phyloP scores from a whole-genome alignment of 1,284 basidiomycete genomes.

The Rhodotorula sp. region DNA sequence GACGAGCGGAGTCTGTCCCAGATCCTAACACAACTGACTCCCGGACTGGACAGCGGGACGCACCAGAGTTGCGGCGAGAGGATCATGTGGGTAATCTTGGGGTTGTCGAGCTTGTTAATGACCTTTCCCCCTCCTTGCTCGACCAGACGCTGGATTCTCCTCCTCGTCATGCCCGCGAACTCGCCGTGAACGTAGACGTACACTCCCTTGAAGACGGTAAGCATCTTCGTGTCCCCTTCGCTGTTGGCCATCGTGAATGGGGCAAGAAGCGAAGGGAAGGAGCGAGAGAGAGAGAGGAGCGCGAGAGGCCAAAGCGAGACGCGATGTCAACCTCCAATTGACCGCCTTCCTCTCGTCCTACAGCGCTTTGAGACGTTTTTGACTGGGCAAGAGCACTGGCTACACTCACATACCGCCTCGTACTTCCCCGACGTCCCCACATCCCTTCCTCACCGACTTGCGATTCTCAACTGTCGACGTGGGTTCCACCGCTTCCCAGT shows the following conservation, averaged over 20 bases:
- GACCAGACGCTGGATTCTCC: not conserved
- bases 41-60: not conserved
- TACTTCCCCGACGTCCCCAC: too few species aligned
- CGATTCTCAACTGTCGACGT: not conserved
- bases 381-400: too few species aligned
- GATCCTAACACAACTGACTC: too few species aligned
- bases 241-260: too few species aligned
- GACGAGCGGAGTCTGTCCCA: not conserved
- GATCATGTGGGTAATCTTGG: conserved; percentile 1
- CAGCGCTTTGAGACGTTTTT: too few species aligned
- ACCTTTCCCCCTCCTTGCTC: not conserved
- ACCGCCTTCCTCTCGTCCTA: too few species aligned
- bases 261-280: not conserved
- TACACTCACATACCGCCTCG: too few species aligned
- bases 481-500: not conserved
- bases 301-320: not conserved
- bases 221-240: not conserved
- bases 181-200: conserved; percentile 5
- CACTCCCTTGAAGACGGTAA: not conserved
- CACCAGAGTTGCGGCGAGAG: not conserved
- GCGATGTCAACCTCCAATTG: not conserved
- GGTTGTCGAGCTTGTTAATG: not conserved
- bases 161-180: not conserved
- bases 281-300: not conserved
- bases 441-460: not conserved